A percentile compares a stretch with the other conserved stretches of the same genome.
phyloP scores from a whole-genome alignment of 306 rosid species.

The Fagus crenata region DNA sequence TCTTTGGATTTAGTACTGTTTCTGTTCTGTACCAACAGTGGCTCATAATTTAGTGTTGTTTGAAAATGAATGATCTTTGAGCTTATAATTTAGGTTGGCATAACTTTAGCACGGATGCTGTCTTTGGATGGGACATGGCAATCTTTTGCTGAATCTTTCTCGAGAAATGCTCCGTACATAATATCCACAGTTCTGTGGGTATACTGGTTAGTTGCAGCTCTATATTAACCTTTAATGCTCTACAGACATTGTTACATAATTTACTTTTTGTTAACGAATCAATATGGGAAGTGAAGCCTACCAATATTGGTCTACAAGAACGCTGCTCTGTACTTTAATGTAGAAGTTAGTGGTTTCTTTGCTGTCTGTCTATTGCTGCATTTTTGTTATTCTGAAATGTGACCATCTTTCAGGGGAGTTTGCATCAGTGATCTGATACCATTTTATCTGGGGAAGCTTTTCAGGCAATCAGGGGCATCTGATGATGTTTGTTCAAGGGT shows the following conservation, averaged over 20 bases:
- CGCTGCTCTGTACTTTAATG: background rate
- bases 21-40: background rate
- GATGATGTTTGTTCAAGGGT: conserved; percentile 57
- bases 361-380: conserved; percentile 1
- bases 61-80: conserved; percentile 24
- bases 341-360: background rate
- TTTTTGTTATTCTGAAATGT: conserved; percentile 9
- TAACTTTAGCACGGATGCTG: conserved; percentile 54
- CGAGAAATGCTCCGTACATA: conserved; percentile 50
- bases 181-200: conserved; percentile 61
- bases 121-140: conserved; percentile 65
- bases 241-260: conserved; percentile 13
- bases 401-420: conserved; percentile 52
- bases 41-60: conserved; percentile 4
- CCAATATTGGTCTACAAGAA: background rate
- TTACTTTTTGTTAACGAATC: background rate
- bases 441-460: conserved; percentile 64
- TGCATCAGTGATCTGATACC: conserved; percentile 71
- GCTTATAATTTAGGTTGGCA: conserved; percentile 52
- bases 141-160: conserved; percentile 59
- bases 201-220: conserved; percentile 50
- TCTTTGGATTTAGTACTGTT: conserved; percentile 21
- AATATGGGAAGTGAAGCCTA: background rate
- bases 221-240: conserved; percentile 3
- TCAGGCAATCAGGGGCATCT: conserved; percentile 52